Conservation (phyloP, 2,329 filamentous ascomycete species). For the Ophiostoma montium region DNA sequence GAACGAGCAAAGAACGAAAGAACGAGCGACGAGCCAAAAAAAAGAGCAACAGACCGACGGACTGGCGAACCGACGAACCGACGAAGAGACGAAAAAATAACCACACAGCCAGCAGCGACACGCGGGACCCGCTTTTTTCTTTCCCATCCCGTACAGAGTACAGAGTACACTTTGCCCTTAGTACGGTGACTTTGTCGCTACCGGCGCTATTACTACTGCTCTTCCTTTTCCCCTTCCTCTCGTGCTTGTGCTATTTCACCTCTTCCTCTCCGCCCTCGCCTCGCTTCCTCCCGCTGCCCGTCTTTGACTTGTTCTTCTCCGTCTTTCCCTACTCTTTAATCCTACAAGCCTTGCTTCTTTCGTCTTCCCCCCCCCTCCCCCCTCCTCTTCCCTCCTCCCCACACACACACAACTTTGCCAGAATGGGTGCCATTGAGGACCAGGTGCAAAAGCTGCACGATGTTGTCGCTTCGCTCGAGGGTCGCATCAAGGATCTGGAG, state of each 20-base stretch:
- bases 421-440: conserved; percentile 80
- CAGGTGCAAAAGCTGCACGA: conserved; percentile 74
- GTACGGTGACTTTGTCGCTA: neutral
- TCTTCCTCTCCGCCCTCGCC: neutral
- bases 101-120: neutral
- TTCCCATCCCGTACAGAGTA: neutral
- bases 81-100: neutral
- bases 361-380: neutral
- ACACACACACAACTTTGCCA: neutral
- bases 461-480: conserved; percentile 71
- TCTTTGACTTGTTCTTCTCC: neutral
- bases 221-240: neutral
- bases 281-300: no score
- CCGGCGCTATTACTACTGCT: conserved; percentile 1
- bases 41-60: neutral
- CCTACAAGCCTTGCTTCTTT: neutral
- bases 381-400: neutral
- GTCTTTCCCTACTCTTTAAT: neutral
- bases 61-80: neutral
- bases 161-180: neutral
- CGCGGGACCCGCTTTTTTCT: neutral
- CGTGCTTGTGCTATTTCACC: conserved; percentile 1
- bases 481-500: conserved; percentile 77
- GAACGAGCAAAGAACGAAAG: no score
- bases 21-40: no score